Base-by-base conservation (phyloP, 768 basidiomycete species). In the Russula lepida region DNA sequence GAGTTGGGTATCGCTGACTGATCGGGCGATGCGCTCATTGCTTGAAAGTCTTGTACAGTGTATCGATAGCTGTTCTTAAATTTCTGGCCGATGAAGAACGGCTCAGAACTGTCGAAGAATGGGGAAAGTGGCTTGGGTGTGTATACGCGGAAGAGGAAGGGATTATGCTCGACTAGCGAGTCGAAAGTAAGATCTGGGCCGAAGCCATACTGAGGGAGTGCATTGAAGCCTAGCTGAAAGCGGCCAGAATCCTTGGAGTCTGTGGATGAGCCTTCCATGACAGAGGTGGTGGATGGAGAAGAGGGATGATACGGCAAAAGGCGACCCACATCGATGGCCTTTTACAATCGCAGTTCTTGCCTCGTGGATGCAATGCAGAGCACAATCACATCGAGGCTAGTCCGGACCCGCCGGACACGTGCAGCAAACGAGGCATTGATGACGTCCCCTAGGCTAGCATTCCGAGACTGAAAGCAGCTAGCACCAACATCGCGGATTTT, bases 91-190 rank as follows among this genome's bases (percentile, higher is more conserved):
- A 89, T 72, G 65, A 90, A 89, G 70, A 79, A 86, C 1, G 84
- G 79, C 68, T 87, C 81, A 4, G 77, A 73, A 41, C 76, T 73
- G 68, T 83, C 81, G 67, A 76, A 73, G 66, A 79, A 78, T 21
- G 71, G 79, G 1, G 81, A 80, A 46, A 74, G 77, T 58, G 79
- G 77, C 69, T 83, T 87, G 30, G 88, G 88, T 37, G 88, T 89
- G 70, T 90, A 84, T 15, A 91, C 82, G 46, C 89, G 86, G 76
- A 87, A 91, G 67, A 91, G 79, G 73, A 88, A 89, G 35, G 80
- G 83, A 69, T 89, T 90, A 56, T 78, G 75, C 56, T 79, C 74
- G 65, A 85, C 72, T 47, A 91, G 80, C 37, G 73, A 74, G 55
- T 81, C 79, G 69, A 90, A 90, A 46, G 82, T 76, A 69, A 79